Percentiles rank a stretch among this genome's conserved stretches.
Evolutionary conservation across 139 green algal species (phyloP).

Genomic region (Desmodesmus armatus): DNA sequence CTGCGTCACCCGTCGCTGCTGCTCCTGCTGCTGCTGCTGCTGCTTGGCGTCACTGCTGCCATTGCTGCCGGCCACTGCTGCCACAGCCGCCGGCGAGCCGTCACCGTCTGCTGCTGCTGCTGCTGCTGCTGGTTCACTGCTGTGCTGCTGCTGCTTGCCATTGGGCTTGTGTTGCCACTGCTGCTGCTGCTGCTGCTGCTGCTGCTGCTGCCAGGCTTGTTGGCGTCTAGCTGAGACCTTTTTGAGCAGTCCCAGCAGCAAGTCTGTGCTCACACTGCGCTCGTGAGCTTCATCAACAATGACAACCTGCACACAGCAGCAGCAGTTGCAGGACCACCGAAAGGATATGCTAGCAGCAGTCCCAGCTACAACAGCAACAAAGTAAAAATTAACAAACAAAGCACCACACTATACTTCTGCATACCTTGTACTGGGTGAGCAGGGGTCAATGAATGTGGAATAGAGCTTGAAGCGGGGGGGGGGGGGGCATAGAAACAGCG

Average conservation of each 20-base stretch:
- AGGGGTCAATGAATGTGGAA: no score
- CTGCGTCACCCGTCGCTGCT: conserved; percentile 12
- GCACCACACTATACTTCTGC: no score
- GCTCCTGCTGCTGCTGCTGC: conserved; percentile 22
- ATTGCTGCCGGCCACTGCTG: neutral
- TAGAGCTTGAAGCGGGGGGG: no score
- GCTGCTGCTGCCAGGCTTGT: neutral
- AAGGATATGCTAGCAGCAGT: neutral
- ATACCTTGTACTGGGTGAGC: no score
- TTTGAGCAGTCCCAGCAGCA: conserved; percentile 95
- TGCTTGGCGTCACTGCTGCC: conserved; percentile 5
- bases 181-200: conserved; percentile 15
- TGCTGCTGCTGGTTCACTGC: conserved; percentile 13
- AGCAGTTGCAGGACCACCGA: neutral
- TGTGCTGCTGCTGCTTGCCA: neutral
- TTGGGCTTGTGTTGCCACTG: neutral
- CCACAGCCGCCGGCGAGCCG: neutral
- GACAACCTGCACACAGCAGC: conserved; percentile 71
- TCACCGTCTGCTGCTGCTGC: conserved; percentile 17
- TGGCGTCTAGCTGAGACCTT: conserved; percentile 58
- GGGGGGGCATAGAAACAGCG: no score
- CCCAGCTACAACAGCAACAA: neutral
- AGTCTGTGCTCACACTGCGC: conserved; percentile 92
- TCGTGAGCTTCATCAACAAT: conserved; percentile 99
- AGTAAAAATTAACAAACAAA: no score